A percentile compares a stretch with the other conserved stretches of the same genome.
Conservation (phyloP, 352 stramenopile genomes). For the Phytophthora multivora region DNA sequence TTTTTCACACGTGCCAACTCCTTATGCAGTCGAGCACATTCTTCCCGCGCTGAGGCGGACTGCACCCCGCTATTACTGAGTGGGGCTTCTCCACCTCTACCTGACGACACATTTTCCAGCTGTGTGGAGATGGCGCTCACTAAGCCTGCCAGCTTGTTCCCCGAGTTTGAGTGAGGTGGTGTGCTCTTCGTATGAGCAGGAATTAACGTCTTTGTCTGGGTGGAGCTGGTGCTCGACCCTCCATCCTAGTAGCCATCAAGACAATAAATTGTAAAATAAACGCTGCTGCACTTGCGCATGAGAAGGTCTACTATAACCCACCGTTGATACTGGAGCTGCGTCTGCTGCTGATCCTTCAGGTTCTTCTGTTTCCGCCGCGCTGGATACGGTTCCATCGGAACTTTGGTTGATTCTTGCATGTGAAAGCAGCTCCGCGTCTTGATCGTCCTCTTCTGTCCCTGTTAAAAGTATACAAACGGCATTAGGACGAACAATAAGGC, state of each 20-base stretch:
- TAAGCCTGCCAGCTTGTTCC: slow-evolving; percentile 34
- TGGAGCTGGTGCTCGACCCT: slow-evolving; percentile 25
- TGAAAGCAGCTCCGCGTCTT: slow-evolving; percentile 33
- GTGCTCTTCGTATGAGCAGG: slow-evolving; percentile 13
- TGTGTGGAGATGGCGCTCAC: slow-evolving; percentile 40
- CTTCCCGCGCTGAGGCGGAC: slow-evolving; percentile 21
- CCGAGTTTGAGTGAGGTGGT: slow-evolving; percentile 35
- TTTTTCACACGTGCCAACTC: slow-evolving; percentile 55
- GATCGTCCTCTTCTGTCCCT: slow-evolving; percentile 31
- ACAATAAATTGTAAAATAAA: slow-evolving; percentile 5
- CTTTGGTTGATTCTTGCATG: slow-evolving; percentile 24
- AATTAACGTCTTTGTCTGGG: slow-evolving; percentile 2
- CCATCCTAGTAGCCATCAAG: slow-evolving; percentile 9
- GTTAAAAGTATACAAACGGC: slow-evolving; percentile 3
- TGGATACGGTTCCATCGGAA: slow-evolving; percentile 12
- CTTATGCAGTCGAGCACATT: slow-evolving; percentile 49
- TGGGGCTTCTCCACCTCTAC: slow-evolving; percentile 13
- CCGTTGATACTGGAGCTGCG: slow-evolving; percentile 12
- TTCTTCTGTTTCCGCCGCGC: slow-evolving; percentile 9
- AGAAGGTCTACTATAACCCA: background rate
- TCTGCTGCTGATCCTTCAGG: background rate
- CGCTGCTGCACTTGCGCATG: background rate
- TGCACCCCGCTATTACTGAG: slow-evolving; percentile 22
- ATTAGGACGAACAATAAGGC: background rate
- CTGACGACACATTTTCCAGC: slow-evolving; percentile 35